Conservation (phyloP, 805 yeast genomes). For the Lipomyces kockii region DNA sequence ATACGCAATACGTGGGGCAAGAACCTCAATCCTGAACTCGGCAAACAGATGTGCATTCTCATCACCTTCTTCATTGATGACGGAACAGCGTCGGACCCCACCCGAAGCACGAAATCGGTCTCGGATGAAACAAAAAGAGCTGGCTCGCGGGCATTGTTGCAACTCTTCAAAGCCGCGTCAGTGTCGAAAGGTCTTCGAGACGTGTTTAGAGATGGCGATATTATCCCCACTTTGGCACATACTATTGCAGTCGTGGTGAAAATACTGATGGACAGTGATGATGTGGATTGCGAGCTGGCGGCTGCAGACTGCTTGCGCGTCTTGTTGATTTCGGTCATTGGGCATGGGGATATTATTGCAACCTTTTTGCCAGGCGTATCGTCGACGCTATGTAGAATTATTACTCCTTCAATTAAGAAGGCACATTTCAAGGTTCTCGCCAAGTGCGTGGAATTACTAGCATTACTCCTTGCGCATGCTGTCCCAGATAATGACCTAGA, state of each 20-base stretch:
- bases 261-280: slow-evolving; percentile 41
- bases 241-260: slow-evolving; percentile 52
- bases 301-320: slow-evolving; percentile 45
- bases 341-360: slow-evolving; percentile 41
- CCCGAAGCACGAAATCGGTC: slow-evolving; percentile 43
- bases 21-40: slow-evolving; percentile 47
- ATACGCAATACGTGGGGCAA: slow-evolving; percentile 57
- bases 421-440: slow-evolving; percentile 37
- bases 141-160: slow-evolving; percentile 35
- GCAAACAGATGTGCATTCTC: slow-evolving; percentile 55
- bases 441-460: slow-evolving; percentile 34
- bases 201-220: slow-evolving; percentile 45
- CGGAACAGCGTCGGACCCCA: slow-evolving; percentile 50
- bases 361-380: slow-evolving; percentile 45
- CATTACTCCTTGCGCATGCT: slow-evolving; percentile 8
- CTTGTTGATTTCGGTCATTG: slow-evolving; percentile 36
- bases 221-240: slow-evolving; percentile 55
- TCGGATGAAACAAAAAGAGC: slow-evolving; percentile 45
- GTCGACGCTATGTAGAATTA: slow-evolving; percentile 40
- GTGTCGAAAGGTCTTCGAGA: slow-evolving; percentile 31
- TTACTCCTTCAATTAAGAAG: slow-evolving; percentile 37
- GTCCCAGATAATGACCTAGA: slow-evolving; percentile 16
- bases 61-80: slow-evolving; percentile 50
- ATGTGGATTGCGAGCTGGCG: slow-evolving; percentile 44
- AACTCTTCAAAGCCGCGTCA: slow-evolving; percentile 33